Conservation (phyloP, 768 basidiomycete genomes). For the Auriscalpium orientale region DNA sequence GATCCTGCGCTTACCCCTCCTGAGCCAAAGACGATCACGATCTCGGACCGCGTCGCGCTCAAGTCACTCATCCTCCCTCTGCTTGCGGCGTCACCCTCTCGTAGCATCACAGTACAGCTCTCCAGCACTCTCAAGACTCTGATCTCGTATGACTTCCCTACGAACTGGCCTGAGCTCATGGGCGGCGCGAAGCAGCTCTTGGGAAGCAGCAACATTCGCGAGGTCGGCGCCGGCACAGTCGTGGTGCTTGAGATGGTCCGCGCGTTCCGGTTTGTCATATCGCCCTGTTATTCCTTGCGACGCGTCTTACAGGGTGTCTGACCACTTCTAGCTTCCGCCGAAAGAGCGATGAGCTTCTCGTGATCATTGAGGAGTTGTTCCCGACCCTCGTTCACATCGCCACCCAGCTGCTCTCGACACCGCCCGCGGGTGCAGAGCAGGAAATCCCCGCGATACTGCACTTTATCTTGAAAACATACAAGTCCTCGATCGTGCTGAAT, state of each 20-base stretch:
- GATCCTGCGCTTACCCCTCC: constrained; percentile 40
- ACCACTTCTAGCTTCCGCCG: constrained; percentile 55
- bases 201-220: constrained; percentile 51
- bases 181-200: constrained; percentile 60
- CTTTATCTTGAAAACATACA: constrained; percentile 83
- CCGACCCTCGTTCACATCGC: constrained; percentile 74
- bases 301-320: background rate
- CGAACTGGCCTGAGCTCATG: constrained; percentile 64
- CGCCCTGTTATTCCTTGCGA: background rate
- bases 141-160: constrained; percentile 71
- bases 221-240: constrained; percentile 78
- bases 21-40: constrained; percentile 55
- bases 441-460: constrained; percentile 83
- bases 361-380: constrained; percentile 56
- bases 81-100: constrained; percentile 58
- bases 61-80: constrained; percentile 60
- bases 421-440: constrained; percentile 47
- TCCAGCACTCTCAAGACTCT: constrained; percentile 66
- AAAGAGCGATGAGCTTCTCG: constrained; percentile 48
- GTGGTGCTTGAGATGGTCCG: constrained; percentile 71
- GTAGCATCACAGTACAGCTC: constrained; percentile 68
- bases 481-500: constrained; percentile 68
- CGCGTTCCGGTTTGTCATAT: constrained; percentile 54
- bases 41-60: constrained; percentile 67
- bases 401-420: constrained; percentile 54